Evolutionary conservation across 441 rosid species (phyloP), one percentile per base, ranked within the genome.

Genomic region (Daphne laureola): DNA sequence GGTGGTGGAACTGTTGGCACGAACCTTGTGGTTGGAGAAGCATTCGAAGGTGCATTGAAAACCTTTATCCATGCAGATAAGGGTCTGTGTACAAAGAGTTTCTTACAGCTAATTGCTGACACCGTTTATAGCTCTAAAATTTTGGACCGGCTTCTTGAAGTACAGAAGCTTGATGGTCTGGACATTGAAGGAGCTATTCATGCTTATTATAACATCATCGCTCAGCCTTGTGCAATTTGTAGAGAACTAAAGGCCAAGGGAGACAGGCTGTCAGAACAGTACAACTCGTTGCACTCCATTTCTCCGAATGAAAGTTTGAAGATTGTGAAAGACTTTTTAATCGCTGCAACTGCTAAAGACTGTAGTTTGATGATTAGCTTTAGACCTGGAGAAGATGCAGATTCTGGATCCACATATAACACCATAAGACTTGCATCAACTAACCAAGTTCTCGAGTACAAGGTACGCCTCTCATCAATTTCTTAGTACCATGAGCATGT

Each of bases 131-230:
- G 47, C 53, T 81, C 95, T 35, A 60, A 70, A 64, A 84, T 89
- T 31, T 59, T 89, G 43, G 72, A 84, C 68, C 76, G 25, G 47
- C 95, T 86, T 66, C 86, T 86, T 17, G 74, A 76, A 61, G 82
- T 75, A 31, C 97, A 86, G 75, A 86, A 69, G 73, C 87, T 76
- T 12, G 97, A 89, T 59, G 53, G 40, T 55, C 49, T 63, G 38
- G 93, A 89, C 54, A 68, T 82, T 53, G 95, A 89, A 72, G 95
- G 90, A 49, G 95, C 78, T 15, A 82, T 89, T 72, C 97, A 89
- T 79, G 79, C 68, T 12, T 89, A 86, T 51, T 86, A 84, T 57
- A 55, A 84, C 59, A 31, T 80, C 27, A 61, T 78, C 45, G 75
- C 80, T 56, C 78, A 75, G 57, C 87, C 90, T 53, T 89, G 97